phyloP scores from a whole-genome alignment of 768 basidiomycete species.

The Mycena venus region DNA sequence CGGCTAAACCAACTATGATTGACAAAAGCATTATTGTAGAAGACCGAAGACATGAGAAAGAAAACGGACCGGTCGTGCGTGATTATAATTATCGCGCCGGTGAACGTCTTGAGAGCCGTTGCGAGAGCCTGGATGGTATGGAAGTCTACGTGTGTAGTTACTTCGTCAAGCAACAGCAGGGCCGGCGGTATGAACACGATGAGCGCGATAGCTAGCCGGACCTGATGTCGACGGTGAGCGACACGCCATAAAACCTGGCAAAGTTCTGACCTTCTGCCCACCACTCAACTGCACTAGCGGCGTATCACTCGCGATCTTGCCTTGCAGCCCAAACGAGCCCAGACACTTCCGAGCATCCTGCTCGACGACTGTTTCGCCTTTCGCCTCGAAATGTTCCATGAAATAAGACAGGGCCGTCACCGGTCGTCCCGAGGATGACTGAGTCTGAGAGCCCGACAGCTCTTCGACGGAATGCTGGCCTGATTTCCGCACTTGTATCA shows the following conservation, averaged over 20 bases:
- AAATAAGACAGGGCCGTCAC: constrained; percentile 43
- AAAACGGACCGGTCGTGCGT: constrained; percentile 68
- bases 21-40: not conserved
- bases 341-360: constrained; percentile 55
- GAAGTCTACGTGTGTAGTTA: constrained; percentile 78
- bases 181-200: constrained; percentile 68
- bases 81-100: constrained; percentile 72
- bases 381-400: constrained; percentile 42
- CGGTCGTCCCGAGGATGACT: constrained; percentile 26
- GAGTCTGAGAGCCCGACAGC: constrained; percentile 48
- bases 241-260: not conserved
- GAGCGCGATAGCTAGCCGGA: constrained; percentile 70
- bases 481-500: not conserved
- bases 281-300: constrained; percentile 64
- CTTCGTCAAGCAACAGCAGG: constrained; percentile 70
- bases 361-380: constrained; percentile 52
- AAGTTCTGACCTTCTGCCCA: constrained; percentile 64
- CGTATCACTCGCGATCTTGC: constrained; percentile 57
- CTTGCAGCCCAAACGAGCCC: constrained; percentile 58
- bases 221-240: constrained; percentile 44
- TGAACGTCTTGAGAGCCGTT: constrained; percentile 61
- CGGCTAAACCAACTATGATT: constrained; percentile 41
- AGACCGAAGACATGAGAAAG: not conserved
- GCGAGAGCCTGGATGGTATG: constrained; percentile 71
- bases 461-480: constrained; percentile 74